Percentiles rank a stretch among this genome's conserved stretches.
Conservation (phyloP, 306 rosid species). For the Acacia acuminata region DNA sequence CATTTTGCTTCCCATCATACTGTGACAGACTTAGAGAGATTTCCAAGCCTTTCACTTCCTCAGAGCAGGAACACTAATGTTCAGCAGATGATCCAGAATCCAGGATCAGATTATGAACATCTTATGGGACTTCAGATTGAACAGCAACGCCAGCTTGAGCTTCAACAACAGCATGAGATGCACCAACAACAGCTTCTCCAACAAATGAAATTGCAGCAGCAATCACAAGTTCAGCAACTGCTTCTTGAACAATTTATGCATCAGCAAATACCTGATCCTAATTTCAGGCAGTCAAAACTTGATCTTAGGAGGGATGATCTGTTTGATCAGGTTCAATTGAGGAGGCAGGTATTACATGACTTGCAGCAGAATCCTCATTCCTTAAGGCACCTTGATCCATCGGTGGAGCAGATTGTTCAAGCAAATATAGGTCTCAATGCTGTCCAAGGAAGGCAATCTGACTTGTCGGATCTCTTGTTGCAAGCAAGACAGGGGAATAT, state of each 20-base stretch:
- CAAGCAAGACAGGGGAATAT: constrained; percentile 59
- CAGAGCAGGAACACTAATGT: constrained; percentile 47
- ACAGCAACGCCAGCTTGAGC: constrained; percentile 54
- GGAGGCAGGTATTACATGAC: constrained; percentile 51
- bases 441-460: constrained; percentile 57
- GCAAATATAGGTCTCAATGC: constrained; percentile 59
- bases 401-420: constrained; percentile 61
- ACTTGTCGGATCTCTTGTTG: constrained; percentile 52
- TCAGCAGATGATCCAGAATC: constrained; percentile 52
- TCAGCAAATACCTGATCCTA: constrained; percentile 56
- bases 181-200: constrained; percentile 59
- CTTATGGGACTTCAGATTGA: constrained; percentile 50
- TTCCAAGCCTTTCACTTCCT: constrained; percentile 45
- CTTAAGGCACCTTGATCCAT: constrained; percentile 56
- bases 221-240: constrained; percentile 59
- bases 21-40: constrained; percentile 49
- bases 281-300: constrained; percentile 56
- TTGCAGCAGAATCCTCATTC: constrained; percentile 55
- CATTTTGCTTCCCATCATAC: constrained; percentile 43
- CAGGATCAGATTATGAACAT: constrained; percentile 59
- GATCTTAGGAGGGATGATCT: constrained; percentile 54
- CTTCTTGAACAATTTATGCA: constrained; percentile 66
- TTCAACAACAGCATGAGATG: constrained; percentile 58
- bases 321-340: constrained; percentile 55
- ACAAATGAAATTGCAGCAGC: constrained; percentile 68